Percentiles rank a stretch among this genome's conserved stretches.
Evolutionary conservation across 2,329 filamentous ascomycete genomes (phyloP).

Genomic region (Fusarium coffeatum): DNA sequence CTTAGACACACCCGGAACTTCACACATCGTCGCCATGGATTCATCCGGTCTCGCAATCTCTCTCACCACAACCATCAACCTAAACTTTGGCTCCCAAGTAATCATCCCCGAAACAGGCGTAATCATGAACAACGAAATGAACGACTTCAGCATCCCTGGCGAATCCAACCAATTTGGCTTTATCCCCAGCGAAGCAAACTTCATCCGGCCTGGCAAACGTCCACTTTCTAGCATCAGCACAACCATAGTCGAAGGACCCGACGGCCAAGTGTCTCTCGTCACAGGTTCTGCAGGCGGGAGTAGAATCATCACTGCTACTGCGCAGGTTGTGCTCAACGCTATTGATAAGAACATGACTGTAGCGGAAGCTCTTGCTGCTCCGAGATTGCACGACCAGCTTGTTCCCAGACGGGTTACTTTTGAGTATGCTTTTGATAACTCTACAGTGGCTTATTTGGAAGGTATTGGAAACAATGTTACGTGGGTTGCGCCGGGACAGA

Average conservation of each 20-base stretch:
- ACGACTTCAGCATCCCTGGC: conserved; percentile 83
- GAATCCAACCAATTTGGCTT: conserved; percentile 80
- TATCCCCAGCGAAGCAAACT: conserved; percentile 79
- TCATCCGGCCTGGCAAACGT: conserved; percentile 78
- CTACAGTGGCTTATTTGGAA: conserved; percentile 74
- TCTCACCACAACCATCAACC: conserved; percentile 83
- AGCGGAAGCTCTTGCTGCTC: conserved; percentile 71
- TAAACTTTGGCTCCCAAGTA: conserved; percentile 79
- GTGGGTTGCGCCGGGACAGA: conserved; percentile 73
- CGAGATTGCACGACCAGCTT: conserved; percentile 86
- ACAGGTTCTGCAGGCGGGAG: conserved; percentile 85
- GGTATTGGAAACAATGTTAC: conserved; percentile 78
- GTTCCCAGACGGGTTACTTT: conserved; percentile 75
- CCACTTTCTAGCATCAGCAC: conserved; percentile 83
- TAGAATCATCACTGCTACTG: conserved; percentile 83
- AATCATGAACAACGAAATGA: conserved; percentile 73
- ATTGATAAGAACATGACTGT: conserved; percentile 74
- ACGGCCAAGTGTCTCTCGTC: conserved; percentile 76
- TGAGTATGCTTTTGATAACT: conserved; percentile 78
- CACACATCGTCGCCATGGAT: conserved; percentile 76
- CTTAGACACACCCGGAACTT: conserved; percentile 73
- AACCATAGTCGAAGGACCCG: conserved; percentile 77
- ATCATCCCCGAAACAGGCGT: conserved; percentile 86
- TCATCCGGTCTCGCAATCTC: conserved; percentile 77
- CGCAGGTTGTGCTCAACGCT: conserved; percentile 81